Base-by-base conservation (phyloP, 768 basidiomycete species). In the Pleurotus cornucopiae region DNA sequence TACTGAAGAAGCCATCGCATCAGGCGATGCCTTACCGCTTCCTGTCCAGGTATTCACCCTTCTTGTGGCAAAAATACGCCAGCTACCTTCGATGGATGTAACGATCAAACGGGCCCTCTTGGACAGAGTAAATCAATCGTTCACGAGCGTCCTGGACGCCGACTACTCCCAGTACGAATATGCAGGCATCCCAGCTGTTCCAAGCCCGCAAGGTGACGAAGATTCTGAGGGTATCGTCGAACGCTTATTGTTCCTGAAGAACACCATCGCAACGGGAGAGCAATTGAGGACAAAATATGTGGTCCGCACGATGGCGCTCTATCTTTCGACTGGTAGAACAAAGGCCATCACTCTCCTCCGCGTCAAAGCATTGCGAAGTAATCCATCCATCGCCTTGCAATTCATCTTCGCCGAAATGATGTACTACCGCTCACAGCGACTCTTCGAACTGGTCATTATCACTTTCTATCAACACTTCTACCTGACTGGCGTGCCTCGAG, bases 401-500 rank as follows among this genome's bases (percentile, higher is more conserved):
- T 61, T 60, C 44, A 46, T 76, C 14, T 69, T 74, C 45, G 73
- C 73, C 1, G 76, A 81, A 60, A 76, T 81, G 75, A 59, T 76
- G 13, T 73, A 69, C 59, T 75, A 79, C 56, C 63, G 65, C 5
- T 67, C 66, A 5, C 49, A 60, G 16, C 51, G 56, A 5, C 58
- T 65, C 14, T 62, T 67, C 41, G 55, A 62, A 14, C 66, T 73
- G 20, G 69, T 79, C 55, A 65, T 84, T 48, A 57, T 69, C 46
- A 69, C 77, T 0, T 89, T 82, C 62, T 65, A 68, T 11, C 71
- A 76, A 5, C 74, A 81, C 53, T 88, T 85, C 61, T 76, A 75
- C 54, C 58, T 74, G 5, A 67, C 74, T 38, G 85, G 82, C 12
- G 69, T 89, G n/a, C 84, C 86, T 26, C 53, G 70, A 37, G 64